These are phyloP conservation scores for Chrysoporthe puriensis DNA, from an alignment of 2,329 filamentous ascomycete species.

Conservation along the genomic window DNA sequence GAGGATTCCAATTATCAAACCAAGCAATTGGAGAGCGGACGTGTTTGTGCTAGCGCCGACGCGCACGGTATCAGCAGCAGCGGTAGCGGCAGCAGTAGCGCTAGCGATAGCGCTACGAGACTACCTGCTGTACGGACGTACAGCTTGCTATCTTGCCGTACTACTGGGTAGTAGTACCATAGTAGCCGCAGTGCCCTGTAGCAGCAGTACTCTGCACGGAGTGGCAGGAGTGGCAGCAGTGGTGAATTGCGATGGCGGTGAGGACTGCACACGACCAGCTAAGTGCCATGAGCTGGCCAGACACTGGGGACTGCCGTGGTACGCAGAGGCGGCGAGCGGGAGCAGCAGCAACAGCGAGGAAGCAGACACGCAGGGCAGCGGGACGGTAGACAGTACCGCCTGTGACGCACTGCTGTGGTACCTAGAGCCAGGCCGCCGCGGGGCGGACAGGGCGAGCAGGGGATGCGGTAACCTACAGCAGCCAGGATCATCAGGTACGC, in stretches of 20 bases:
- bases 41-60: constrained; percentile 1
- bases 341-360: no score
- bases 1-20: not conserved
- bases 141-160: not conserved
- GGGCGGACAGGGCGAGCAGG: not conserved
- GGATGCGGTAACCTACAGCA: not conserved
- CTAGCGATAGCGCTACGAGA: not conserved
- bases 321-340: no score
- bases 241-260: not conserved
- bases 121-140: not conserved
- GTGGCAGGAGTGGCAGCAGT: not conserved
- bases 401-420: no score
- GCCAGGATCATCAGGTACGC: not conserved
- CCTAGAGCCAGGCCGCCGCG: no score
- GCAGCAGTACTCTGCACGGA: no score
- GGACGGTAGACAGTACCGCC: no score
- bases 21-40: not conserved
- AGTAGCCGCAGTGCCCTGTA: no score
- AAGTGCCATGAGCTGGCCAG: no score
- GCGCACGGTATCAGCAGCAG: not conserved
- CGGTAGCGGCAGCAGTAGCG: not conserved
- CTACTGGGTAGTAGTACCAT: no score
- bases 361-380: no score
- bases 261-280: not conserved
- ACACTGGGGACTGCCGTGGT: no score